Percentiles rank a stretch among this genome's conserved stretches.
Evolutionary conservation across 352 stramenopile species (phyloP).

Genomic region (Globisporangium okanoganense): DNA sequence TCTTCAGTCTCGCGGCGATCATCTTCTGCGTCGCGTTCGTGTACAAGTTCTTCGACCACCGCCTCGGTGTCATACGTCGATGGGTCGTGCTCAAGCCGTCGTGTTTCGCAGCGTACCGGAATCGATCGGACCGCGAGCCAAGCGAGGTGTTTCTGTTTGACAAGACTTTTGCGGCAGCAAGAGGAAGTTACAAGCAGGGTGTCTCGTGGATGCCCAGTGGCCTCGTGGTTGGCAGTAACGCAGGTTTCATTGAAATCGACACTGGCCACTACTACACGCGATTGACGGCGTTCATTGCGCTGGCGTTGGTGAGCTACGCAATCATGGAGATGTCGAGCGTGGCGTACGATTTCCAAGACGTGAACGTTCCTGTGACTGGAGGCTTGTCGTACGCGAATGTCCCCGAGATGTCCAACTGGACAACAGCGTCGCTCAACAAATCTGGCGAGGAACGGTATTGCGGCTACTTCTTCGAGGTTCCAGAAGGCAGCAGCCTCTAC

Average conservation of each 20-base stretch:
- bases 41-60: slow-evolving; percentile 88
- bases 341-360: slow-evolving; percentile 57
- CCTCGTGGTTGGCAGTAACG: slow-evolving; percentile 72
- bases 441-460: slow-evolving; percentile 44
- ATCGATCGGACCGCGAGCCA: slow-evolving; percentile 67
- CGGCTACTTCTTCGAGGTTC: slow-evolving; percentile 68
- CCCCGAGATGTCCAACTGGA: slow-evolving; percentile 45
- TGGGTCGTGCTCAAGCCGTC: slow-evolving; percentile 87
- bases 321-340: slow-evolving; percentile 56
- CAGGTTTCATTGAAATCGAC: slow-evolving; percentile 82
- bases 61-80: slow-evolving; percentile 77
- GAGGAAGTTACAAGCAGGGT: slow-evolving; percentile 79
- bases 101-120: slow-evolving; percentile 78
- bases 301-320: slow-evolving; percentile 61
- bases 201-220: slow-evolving; percentile 88
- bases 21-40: slow-evolving; percentile 74
- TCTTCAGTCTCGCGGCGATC: slow-evolving; percentile 46
- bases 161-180: slow-evolving; percentile 71
- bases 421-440: slow-evolving; percentile 4
- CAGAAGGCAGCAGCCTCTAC: slow-evolving; percentile 44
- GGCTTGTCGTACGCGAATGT: slow-evolving; percentile 21
- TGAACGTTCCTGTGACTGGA: slow-evolving; percentile 26
- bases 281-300: slow-evolving; percentile 54
- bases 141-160: slow-evolving; percentile 88
- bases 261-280: slow-evolving; percentile 86